A percentile compares a stretch with the other conserved stretches of the same genome.
Conservation (phyloP, 2,329 filamentous ascomycete species). For the Clonostachys rhizophaga region DNA sequence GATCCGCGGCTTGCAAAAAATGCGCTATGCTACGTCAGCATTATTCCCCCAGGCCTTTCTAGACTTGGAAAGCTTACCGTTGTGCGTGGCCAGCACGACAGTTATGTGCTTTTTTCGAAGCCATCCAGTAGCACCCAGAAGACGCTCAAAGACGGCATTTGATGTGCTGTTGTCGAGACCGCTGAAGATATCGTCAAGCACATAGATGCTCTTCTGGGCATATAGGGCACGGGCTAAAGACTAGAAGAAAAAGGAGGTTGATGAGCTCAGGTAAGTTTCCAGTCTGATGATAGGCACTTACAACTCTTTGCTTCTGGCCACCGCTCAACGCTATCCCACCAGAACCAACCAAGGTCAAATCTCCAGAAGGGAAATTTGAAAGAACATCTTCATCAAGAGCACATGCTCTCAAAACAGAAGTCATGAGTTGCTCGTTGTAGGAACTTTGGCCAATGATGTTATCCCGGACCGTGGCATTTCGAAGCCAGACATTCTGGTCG, state of each 20-base stretch:
- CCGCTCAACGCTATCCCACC: slow-evolving; percentile 35
- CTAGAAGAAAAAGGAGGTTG: slow-evolving; percentile 8
- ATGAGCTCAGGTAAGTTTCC: background rate
- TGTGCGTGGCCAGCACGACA: slow-evolving; percentile 36
- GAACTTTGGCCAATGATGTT: slow-evolving; percentile 15
- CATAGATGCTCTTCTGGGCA: slow-evolving; percentile 9
- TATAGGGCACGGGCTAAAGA: slow-evolving; percentile 42
- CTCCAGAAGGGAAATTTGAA: slow-evolving; percentile 17
- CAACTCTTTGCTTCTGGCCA: slow-evolving; percentile 35
- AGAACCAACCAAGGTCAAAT: slow-evolving; percentile 30
- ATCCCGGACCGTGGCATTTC: slow-evolving; percentile 13
- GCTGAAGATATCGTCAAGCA: slow-evolving; percentile 40
- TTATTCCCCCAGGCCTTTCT: too few relatives aligned
- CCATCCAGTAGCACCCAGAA: slow-evolving; percentile 34
- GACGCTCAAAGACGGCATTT: slow-evolving; percentile 29
- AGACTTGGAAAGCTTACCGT: slow-evolving; percentile 11
- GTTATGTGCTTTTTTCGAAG: slow-evolving; percentile 28
- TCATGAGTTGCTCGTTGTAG: slow-evolving; percentile 18
- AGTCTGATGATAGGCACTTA: slow-evolving; percentile 11
- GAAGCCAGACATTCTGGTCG: slow-evolving; percentile 8
- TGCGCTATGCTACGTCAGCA: slow-evolving; percentile 7
- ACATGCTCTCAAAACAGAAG: slow-evolving; percentile 21
- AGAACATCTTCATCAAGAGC: slow-evolving; percentile 24
- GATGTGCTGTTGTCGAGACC: slow-evolving; percentile 38
- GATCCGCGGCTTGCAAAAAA: slow-evolving; percentile 14